phyloP scores from a whole-genome alignment of 2,329 filamentous ascomycete genomes.

The Colletotrichum liaoningense region DNA sequence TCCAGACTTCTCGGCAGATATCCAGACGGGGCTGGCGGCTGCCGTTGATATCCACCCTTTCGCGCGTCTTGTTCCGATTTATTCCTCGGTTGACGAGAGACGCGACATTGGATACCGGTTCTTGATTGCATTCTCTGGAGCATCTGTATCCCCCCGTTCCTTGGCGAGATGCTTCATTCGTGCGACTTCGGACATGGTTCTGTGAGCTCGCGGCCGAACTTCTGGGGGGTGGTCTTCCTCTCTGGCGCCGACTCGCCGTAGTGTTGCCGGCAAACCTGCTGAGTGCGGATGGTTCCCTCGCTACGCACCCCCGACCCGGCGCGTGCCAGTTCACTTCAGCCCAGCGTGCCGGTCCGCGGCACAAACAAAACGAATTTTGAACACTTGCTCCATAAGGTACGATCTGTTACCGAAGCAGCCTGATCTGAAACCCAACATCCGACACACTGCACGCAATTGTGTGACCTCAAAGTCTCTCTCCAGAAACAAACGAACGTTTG shows the following conservation, averaged over 20 bases:
- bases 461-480: conserved; percentile 3
- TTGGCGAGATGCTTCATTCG: conserved; percentile 22
- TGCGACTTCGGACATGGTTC: conserved; percentile 28
- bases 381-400: neutral
- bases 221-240: conserved; percentile 10
- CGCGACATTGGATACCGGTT: conserved; percentile 2
- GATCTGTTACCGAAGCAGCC: conserved; percentile 12
- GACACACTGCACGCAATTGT: conserved; percentile 21
- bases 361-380: conserved; percentile 19
- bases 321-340: conserved; percentile 20
- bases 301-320: conserved; percentile 24
- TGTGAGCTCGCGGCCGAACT: conserved; percentile 12
- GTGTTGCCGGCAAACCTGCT: conserved; percentile 20
- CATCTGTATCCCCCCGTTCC: conserved; percentile 6
- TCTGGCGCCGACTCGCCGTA: conserved; percentile 2
- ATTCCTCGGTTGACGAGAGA: conserved; percentile 24
- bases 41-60: neutral
- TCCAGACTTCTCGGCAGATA: conserved; percentile 12
- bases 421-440: conserved; percentile 32
- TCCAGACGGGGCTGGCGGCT: neutral
- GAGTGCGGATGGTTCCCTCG: conserved; percentile 13
- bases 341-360: conserved; percentile 24
- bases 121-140: neutral
- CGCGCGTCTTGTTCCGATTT: conserved; percentile 1
- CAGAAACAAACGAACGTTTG: neutral